phyloP scores from a whole-genome alignment of 164 flowering plant species.

The Nymphaea thermarum region DNA sequence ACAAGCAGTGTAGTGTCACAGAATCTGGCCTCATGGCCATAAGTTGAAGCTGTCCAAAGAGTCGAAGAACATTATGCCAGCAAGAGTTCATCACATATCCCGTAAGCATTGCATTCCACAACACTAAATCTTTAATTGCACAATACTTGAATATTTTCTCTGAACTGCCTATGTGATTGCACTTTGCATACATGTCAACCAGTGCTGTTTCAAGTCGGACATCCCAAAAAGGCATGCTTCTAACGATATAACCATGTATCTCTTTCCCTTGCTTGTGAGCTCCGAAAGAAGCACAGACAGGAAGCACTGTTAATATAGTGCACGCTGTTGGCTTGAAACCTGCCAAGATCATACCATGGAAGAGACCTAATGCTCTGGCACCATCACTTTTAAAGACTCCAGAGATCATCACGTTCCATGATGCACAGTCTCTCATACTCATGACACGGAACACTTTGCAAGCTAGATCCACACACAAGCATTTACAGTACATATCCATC shows the following conservation, averaged over 20 bases:
- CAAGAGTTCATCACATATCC: background rate
- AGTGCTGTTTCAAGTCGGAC: background rate
- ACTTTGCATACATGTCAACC: conserved; percentile 67
- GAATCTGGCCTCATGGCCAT: background rate
- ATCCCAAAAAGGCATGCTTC: background rate
- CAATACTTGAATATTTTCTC: background rate
- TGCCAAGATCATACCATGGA: background rate
- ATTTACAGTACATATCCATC: conserved; percentile 1
- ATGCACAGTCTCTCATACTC: background rate
- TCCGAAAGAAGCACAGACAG: conserved; percentile 1
- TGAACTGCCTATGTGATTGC: conserved; percentile 28
- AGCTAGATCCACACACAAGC: background rate
- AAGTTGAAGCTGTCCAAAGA: background rate
- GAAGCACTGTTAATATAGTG: background rate
- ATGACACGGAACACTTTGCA: background rate
- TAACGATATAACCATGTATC: background rate
- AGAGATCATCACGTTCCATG: conserved; percentile 6
- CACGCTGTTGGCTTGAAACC: background rate
- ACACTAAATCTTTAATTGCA: background rate
- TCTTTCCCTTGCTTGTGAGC: background rate
- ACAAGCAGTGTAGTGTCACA: background rate
- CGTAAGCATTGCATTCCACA: conserved; percentile 3
- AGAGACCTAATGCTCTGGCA: background rate
- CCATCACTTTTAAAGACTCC: background rate
- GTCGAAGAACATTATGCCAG: background rate